phyloP scores from a whole-genome alignment of 768 basidiomycete genomes.

The Pisolithus orientalis region DNA sequence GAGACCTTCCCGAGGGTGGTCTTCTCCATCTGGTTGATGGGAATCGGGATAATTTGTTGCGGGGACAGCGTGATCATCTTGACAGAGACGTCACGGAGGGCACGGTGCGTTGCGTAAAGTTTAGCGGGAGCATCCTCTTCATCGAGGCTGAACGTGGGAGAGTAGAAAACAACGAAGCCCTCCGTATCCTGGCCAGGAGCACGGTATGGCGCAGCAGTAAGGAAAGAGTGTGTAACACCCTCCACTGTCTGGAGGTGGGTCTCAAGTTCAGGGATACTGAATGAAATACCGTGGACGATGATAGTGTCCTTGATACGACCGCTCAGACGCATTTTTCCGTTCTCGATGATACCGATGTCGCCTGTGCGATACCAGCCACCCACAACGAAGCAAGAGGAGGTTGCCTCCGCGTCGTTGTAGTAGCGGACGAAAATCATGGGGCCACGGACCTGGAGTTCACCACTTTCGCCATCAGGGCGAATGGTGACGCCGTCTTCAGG shows the following conservation, averaged over 20 bases:
- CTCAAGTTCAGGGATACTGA: conserved; percentile 33
- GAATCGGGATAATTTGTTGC: conserved; percentile 33
- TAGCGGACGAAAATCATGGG: conserved; percentile 38
- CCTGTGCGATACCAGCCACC: conserved; percentile 55
- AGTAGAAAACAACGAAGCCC: conserved; percentile 38
- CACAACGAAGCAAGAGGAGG: conserved; percentile 36
- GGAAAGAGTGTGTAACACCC: conserved; percentile 29
- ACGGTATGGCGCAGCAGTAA: conserved; percentile 35
- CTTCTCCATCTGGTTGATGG: conserved; percentile 32
- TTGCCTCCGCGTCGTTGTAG: conserved; percentile 40
- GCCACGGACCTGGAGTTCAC: conserved; percentile 35
- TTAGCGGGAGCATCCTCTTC: conserved; percentile 13
- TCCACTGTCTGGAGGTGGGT: conserved; percentile 34
- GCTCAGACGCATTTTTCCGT: conserved; percentile 28
- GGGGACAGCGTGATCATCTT: conserved; percentile 30
- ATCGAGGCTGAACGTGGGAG: conserved; percentile 18
- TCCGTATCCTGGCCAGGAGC: conserved; percentile 34
- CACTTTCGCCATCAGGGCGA: conserved; percentile 24
- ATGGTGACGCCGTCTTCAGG: conserved; percentile 16
- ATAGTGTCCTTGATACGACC: conserved; percentile 40
- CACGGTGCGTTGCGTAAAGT: conserved; percentile 18
- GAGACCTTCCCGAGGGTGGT: conserved; percentile 39
- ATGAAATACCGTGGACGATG: conserved; percentile 40
- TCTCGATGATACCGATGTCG: conserved; percentile 37
- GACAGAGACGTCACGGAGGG: conserved; percentile 24